Percentiles rank a stretch among this genome's conserved stretches.
Conservation (phyloP, 495 filamentous ascomycete species). For the Cladorrhinum samala region DNA sequence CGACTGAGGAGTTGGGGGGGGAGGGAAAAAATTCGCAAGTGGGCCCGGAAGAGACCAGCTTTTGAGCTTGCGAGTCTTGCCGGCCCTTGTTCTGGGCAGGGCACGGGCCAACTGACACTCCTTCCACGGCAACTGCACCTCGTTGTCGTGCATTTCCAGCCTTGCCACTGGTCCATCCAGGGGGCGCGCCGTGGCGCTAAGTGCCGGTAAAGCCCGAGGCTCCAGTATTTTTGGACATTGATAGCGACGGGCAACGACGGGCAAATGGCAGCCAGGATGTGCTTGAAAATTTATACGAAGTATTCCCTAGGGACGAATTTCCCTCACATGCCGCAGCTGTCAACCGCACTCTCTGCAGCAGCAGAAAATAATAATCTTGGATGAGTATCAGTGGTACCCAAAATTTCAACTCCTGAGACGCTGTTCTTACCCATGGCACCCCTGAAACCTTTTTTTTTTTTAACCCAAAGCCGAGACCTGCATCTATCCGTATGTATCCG, state of each 20-base stretch:
- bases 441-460: neutral
- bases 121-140: constrained; percentile 22
- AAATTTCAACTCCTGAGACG: neutral
- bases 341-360: neutral
- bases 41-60: constrained; percentile 26
- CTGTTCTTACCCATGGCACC: neutral
- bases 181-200: constrained; percentile 14
- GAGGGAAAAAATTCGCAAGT: constrained; percentile 25
- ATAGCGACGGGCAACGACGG: constrained; percentile 8
- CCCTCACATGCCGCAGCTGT: constrained; percentile 5
- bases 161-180: constrained; percentile 2
- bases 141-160: constrained; percentile 9
- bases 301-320: neutral
- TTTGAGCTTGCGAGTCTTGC: constrained; percentile 33
- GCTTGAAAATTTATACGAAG: neutral
- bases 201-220: constrained; percentile 32
- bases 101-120: constrained; percentile 22
- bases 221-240: constrained; percentile 15
- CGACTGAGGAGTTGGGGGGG: constrained; percentile 28
- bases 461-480: neutral
- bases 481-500: too few relatives aligned
- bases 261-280: neutral
- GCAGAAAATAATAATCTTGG: too few relatives aligned
- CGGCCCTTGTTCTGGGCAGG: constrained; percentile 26
- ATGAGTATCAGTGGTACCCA: too few relatives aligned